Evolutionary conservation across 805 yeast genomes (phyloP), one percentile per base, ranked within the genome.

Genomic region (Candida manassasensis): DNA sequence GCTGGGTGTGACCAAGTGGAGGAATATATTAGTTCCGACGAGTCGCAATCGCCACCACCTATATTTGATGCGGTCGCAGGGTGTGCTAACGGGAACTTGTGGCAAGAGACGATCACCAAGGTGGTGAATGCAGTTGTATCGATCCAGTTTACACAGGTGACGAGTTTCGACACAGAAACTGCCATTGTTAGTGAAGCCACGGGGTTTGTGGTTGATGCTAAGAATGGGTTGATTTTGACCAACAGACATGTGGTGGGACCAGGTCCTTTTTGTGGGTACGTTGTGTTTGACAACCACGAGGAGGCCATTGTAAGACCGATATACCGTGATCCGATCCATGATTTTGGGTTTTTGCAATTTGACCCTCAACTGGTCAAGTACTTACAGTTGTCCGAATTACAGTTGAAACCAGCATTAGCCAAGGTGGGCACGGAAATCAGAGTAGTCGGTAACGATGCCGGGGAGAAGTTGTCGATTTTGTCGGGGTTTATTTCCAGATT

Each of bases 191-290:
- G 85, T 36, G 95, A 89, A 57, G 97, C 96, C n/a, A 86, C 96
- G 0, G 97, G 97, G 2, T 89, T 89, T 57, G 87, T 89, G 4
- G 96, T 89, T 8, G 97, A 89, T 56, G 71, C 90, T 2, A 67
- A 73, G 37, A 59, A 77, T 17, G 97, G 97, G 11, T 75, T 88
- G 40, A 87, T 89, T 42, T 69, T 89, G 55, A 89, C 97, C 8
- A 89, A 89, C 61, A 73, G 96, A 52, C 97, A 89, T 53, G 97
- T 89, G 32, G 96, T 88, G 27, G 95, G 96, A 2, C 88, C 96
- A 0, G 96, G 96, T 12, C 96, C 96, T 1, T 88, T 89, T 57
- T 74, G 79, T 22, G 97, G 97, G 1, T 86, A 83, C 52, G 95
- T 85, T 0, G 87, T 89, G 2, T 89, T 89, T 53, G 95, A 89